These are phyloP conservation scores for Phytophthora colocasiae DNA, from an alignment of 352 stramenopile species.

Conservation along the genomic window DNA sequence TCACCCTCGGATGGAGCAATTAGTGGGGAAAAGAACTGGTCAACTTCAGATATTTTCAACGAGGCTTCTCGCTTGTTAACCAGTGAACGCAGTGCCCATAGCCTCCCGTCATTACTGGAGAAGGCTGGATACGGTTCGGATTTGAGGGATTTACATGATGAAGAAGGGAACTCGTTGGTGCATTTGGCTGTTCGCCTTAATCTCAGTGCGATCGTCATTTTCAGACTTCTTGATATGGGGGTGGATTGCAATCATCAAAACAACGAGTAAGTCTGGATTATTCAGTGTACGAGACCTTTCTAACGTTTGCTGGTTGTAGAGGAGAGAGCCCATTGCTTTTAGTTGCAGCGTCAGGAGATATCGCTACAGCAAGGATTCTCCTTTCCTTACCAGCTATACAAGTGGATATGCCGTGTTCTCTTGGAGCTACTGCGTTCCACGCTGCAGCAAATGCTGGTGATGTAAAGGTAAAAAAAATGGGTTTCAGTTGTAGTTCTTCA, in stretches of 20 bases:
- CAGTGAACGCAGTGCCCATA: slow-evolving; percentile 4
- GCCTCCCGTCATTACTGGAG: slow-evolving; percentile 1
- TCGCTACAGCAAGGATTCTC: slow-evolving; percentile 16
- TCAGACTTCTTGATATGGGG: slow-evolving; percentile 38
- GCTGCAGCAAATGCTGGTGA: slow-evolving; percentile 67
- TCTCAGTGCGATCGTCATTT: slow-evolving; percentile 33
- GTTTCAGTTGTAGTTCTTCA: too few relatives aligned
- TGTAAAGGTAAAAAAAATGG: slow-evolving; percentile 26
- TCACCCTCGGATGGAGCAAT: slow-evolving; percentile 4
- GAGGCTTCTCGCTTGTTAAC: slow-evolving; percentile 7
- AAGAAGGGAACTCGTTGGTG: slow-evolving; percentile 62
- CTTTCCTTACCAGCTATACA: slow-evolving; percentile 29
- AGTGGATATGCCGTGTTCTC: slow-evolving; percentile 50
- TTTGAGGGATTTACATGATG: slow-evolving; percentile 28
- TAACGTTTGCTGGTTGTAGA: slow-evolving; percentile 24
- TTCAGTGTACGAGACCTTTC: not conserved
- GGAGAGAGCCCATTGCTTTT: slow-evolving; percentile 62
- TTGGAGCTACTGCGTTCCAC: slow-evolving; percentile 65
- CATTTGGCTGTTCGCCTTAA: slow-evolving; percentile 53
- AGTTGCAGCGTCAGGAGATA: slow-evolving; percentile 59
- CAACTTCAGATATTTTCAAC: slow-evolving; percentile 9
- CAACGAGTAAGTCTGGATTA: slow-evolving; percentile 46
- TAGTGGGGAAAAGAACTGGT: not conserved
- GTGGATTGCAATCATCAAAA: slow-evolving; percentile 63
- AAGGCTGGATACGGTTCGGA: not conserved